Base-by-base conservation (phyloP, 202 grass and related monocot genomes). In the Panicum hallii region DNA sequence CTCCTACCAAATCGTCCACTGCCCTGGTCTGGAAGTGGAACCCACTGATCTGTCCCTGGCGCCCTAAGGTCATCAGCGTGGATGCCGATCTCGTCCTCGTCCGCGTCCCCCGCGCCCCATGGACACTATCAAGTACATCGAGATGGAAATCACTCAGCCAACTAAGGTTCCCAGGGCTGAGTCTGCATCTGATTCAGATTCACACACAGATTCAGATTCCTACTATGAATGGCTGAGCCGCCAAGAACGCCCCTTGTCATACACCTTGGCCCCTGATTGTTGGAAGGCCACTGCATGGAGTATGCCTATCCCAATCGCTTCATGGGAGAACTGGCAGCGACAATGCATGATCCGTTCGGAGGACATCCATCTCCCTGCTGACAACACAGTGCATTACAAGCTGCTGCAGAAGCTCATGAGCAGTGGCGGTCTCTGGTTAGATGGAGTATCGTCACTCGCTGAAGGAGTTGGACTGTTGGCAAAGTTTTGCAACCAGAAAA, bases 51-150 rank as follows among this genome's bases (percentile, higher is more conserved):
- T 20, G 17, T 5, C 0, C 17, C 7, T n/a, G 38, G 19, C 4
- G 65, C 65, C 65, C 38, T n/a, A 11, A 1, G 6, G 0, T 43
- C 1, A 11, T 44, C 40, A 6, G 9, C 38, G 0, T 19, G 0
- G 40, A 68, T 2, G 40, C 17, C 40, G 40, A 43, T 9, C 19
- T 43, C 40, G 0, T 42, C 16, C 38, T 43, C 40, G 9, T 44
- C 17, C 40, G 38, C 19, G 19, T 68, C 38, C 7, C 15, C 3
- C 15, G 32, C 63, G 65, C 26, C 26, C 26, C 26, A 26, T 26
- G 26, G 0, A 75, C n/a, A 9, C 61, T 2, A 75, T 84, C 60
- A 83, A 54, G 58, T 75, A 54, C 5, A 34, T 83, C 5, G 70
- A 83, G 45, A 75, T 83, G 58, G 61, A 54, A 0, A 61, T 72